Conservation (phyloP, 2,329 filamentous ascomycete species). For the Fusarium armeniacum region DNA sequence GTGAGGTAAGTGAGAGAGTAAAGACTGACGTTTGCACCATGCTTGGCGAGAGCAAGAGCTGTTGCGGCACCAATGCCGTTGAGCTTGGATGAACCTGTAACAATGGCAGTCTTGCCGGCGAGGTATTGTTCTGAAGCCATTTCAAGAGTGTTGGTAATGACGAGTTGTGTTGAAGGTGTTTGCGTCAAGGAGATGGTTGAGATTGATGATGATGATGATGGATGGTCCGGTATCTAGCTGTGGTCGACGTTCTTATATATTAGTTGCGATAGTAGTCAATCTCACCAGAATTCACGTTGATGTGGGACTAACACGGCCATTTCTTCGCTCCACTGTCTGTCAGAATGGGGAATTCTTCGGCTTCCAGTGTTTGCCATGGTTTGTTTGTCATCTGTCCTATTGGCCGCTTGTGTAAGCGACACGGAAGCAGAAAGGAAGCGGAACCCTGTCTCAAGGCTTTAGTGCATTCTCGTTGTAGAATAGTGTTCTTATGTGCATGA, state of each 20-base stretch:
- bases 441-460: not conserved
- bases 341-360: not conserved
- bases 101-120: slow-evolving; percentile 46
- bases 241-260: not conserved
- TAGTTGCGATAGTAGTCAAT: fast-evolving
- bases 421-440: slow-evolving; percentile 2
- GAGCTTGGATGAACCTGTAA: slow-evolving; percentile 39
- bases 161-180: not conserved
- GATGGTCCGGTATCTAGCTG: not conserved
- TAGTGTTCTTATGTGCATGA: not conserved
- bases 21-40: slow-evolving; percentile 12
- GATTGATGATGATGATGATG: not conserved
- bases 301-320: not conserved
- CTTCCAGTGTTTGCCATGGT: too few relatives aligned
- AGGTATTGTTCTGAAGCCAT: slow-evolving; percentile 44
- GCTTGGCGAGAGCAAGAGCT: slow-evolving; percentile 2
- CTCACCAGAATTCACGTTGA: not conserved
- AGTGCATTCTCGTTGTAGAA: not conserved
- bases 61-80: slow-evolving; percentile 19
- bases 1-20: fast-evolving
- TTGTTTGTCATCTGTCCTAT: not conserved
- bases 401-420: not conserved
- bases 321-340: not conserved
- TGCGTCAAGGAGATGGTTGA: not conserved
- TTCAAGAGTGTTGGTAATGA: not conserved